Evolutionary conservation across 495 filamentous ascomycete genomes (phyloP).

Genomic region (Baudoinia panamericana): DNA sequence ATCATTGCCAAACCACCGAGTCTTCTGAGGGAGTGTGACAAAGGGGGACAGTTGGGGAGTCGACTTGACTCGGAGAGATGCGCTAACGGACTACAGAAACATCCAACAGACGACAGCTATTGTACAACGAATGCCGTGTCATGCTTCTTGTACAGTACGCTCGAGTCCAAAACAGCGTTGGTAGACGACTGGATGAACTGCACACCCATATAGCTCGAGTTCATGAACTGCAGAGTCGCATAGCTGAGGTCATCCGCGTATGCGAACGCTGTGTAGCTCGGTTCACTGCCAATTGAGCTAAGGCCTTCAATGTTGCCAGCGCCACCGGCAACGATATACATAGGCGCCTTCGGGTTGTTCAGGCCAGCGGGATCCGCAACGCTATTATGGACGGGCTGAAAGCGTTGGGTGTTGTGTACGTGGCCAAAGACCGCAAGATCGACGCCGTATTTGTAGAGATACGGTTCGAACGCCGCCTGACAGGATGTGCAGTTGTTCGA

Average conservation of each 20-base stretch:
- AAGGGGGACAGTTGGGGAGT: too few species aligned
- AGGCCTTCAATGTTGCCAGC: slow-evolving; percentile 34
- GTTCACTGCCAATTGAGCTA: slow-evolving; percentile 30
- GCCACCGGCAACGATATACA: slow-evolving; percentile 43
- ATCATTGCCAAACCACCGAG: too few species aligned
- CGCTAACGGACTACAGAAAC: too few species aligned
- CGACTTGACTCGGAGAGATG: too few species aligned
- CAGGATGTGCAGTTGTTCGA: slow-evolving; percentile 37
- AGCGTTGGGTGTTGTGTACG: slow-evolving; percentile 47
- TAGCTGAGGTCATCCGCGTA: slow-evolving; percentile 47
- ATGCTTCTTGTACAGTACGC: slow-evolving; percentile 41
- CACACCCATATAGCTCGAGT: slow-evolving; percentile 29
- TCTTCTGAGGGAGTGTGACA: too few species aligned
- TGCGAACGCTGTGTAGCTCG: slow-evolving; percentile 38
- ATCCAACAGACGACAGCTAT: too few species aligned
- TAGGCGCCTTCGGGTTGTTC: slow-evolving; percentile 40
- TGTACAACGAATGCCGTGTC: slow-evolving; percentile 38
- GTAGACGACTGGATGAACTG: slow-evolving; percentile 37
- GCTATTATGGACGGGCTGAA: slow-evolving; percentile 32
- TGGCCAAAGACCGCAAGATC: slow-evolving; percentile 50
- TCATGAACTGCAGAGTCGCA: slow-evolving; percentile 29
- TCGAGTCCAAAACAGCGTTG: slow-evolving; percentile 40
- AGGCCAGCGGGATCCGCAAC: slow-evolving; percentile 36
- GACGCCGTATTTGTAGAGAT: slow-evolving; percentile 47
- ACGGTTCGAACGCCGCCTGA: slow-evolving; percentile 43